Evolutionary conservation across 108 stramenopile species (phyloP).

Genomic region (Cyclotella distinguenda): DNA sequence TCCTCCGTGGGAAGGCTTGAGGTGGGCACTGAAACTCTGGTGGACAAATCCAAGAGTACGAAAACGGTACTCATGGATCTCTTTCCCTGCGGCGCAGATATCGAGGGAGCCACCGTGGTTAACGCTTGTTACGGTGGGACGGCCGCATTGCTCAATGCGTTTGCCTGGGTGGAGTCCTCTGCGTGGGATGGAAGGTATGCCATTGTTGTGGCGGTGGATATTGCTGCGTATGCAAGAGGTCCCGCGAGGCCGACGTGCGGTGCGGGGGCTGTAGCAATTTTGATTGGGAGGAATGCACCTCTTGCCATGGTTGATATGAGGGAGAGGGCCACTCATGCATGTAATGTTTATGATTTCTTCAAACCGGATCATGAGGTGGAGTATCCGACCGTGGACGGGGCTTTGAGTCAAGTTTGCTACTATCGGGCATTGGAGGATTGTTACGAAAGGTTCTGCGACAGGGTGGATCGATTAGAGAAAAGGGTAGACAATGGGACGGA

Average conservation of each 20-base stretch:
- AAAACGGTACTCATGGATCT: constrained; percentile 95
- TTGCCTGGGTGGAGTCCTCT: constrained; percentile 87
- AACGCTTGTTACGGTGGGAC: constrained; percentile 99
- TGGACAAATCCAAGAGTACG: constrained; percentile 96
- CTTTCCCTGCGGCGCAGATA: constrained; percentile 87
- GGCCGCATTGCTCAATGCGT: constrained; percentile 93
- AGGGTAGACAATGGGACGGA: constrained; percentile 13
- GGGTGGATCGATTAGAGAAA: constrained; percentile 44
- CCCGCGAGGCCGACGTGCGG: constrained; percentile 96
- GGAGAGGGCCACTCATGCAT: constrained; percentile 86
- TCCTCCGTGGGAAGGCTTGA: constrained; percentile 82
- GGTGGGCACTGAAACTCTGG: constrained; percentile 96
- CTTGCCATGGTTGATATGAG: constrained; percentile 69
- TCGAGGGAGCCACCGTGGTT: constrained; percentile 94
- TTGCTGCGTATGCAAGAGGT: constrained; percentile 90
- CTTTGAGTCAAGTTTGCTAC: constrained; percentile 92
- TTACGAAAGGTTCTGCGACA: constrained; percentile 80
- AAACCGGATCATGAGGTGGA: constrained; percentile 94
- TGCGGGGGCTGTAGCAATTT: constrained; percentile 93
- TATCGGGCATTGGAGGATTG: constrained; percentile 92
- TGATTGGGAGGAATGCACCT: constrained; percentile 93
- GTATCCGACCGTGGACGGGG: constrained; percentile 96
- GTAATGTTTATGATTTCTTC: constrained; percentile 97
- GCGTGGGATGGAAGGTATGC: constrained; percentile 96
- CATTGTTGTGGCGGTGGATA: constrained; percentile 95